These are phyloP conservation scores for Exophiala sp. DNA, from an alignment of 2,329 filamentous ascomycete genomes.

Conservation along the genomic window DNA sequence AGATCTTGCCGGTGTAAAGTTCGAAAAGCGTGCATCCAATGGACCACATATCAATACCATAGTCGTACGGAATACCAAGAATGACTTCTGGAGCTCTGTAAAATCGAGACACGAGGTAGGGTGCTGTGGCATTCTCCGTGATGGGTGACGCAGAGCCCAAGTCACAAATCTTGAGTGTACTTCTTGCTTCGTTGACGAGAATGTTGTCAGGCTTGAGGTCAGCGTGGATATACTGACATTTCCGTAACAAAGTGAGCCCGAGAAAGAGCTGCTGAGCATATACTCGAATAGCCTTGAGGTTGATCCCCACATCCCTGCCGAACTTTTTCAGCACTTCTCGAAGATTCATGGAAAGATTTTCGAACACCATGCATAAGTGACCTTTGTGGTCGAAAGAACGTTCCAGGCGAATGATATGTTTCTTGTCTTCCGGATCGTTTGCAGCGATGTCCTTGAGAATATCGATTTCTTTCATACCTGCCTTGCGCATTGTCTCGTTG, in stretches of 20 bases:
- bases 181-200: constrained; percentile 77
- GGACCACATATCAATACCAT: constrained; percentile 94
- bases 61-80: constrained; percentile 91
- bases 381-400: constrained; percentile 88
- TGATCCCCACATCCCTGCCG: constrained; percentile 88
- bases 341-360: constrained; percentile 85
- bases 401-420: constrained; percentile 83
- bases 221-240: constrained; percentile 88
- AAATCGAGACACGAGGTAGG: constrained; percentile 93
- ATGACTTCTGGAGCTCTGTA: constrained; percentile 97
- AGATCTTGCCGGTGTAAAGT: constrained; percentile 92
- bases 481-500: constrained; percentile 86
- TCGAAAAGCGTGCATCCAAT: constrained; percentile 96
- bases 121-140: constrained; percentile 84
- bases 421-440: constrained; percentile 80
- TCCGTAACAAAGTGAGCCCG: constrained; percentile 77
- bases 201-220: constrained; percentile 98
- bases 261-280: constrained; percentile 95
- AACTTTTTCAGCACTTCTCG: constrained; percentile 94
- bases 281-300: constrained; percentile 74
- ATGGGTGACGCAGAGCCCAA: constrained; percentile 91
- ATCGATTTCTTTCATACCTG: constrained; percentile 87
- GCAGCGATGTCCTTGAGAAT: constrained; percentile 83
- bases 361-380: constrained; percentile 94
- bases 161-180: constrained; percentile 88